Percentiles rank a stretch among this genome's conserved stretches.
Evolutionary conservation across 805 yeast species (phyloP).

Genomic region (Yarrowia divulgata): DNA sequence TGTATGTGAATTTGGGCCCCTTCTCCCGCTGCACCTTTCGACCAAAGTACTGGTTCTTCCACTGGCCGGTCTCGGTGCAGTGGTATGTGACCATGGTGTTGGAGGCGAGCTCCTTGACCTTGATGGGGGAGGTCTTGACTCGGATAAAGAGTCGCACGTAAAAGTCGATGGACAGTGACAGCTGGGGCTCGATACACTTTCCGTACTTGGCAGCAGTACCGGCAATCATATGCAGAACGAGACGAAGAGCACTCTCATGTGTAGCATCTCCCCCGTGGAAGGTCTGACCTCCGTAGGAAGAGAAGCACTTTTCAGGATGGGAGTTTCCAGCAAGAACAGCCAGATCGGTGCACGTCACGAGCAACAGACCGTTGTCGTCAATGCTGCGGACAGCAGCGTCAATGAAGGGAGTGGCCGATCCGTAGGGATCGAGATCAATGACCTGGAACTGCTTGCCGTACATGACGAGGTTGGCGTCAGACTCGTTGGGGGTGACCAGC

Average conservation of each 20-base stretch:
- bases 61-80: slow-evolving; percentile 87
- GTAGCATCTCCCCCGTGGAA: slow-evolving; percentile 80
- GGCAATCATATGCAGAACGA: slow-evolving; percentile 78
- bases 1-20: slow-evolving; percentile 55
- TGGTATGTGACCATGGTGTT: slow-evolving; percentile 79
- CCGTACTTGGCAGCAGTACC: slow-evolving; percentile 89
- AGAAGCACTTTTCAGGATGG: slow-evolving; percentile 95
- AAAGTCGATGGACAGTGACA: slow-evolving; percentile 88
- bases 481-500: slow-evolving; percentile 71
- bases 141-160: slow-evolving; percentile 86
- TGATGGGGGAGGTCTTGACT: slow-evolving; percentile 77
- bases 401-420: slow-evolving; percentile 94
- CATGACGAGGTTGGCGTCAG: slow-evolving; percentile 93
- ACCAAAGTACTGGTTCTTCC: slow-evolving; percentile 77
- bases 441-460: slow-evolving; percentile 68
- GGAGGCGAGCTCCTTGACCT: slow-evolving; percentile 79
- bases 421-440: slow-evolving; percentile 95
- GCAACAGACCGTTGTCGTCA: slow-evolving; percentile 81
- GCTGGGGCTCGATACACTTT: slow-evolving; percentile 82
- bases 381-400: slow-evolving; percentile 89
- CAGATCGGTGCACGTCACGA: slow-evolving; percentile 95
- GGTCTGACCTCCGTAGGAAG: slow-evolving; percentile 92
- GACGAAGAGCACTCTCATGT: slow-evolving; percentile 90
- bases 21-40: slow-evolving; percentile 51
- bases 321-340: slow-evolving; percentile 96